A percentile compares a stretch with the other conserved stretches of the same genome.
These are phyloP conservation scores for Paramyrothecium sp. DNA, from an alignment of 2,329 filamentous ascomycete species.

Conservation along the genomic window DNA sequence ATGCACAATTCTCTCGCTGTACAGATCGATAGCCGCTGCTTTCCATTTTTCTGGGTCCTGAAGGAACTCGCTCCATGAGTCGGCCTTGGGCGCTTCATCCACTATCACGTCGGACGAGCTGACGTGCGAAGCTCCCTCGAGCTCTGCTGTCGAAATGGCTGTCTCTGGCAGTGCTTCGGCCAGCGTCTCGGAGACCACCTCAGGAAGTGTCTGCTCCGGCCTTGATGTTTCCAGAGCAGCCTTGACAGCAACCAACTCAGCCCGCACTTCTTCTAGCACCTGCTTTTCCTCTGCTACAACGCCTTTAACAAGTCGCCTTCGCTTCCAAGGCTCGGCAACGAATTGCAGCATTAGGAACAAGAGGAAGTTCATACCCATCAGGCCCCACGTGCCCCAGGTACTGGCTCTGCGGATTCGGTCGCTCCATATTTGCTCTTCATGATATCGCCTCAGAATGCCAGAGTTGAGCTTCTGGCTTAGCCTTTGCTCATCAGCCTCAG, in stretches of 20 bases:
- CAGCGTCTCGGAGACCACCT: background rate
- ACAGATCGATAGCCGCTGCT: conserved; percentile 53
- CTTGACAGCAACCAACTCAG: conserved; percentile 36
- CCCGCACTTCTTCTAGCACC: conserved; percentile 46
- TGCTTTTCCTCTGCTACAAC: conserved; percentile 77
- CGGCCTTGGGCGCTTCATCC: conserved; percentile 5
- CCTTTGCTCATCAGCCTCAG: conserved; percentile 79
- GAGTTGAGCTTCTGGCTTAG: conserved; percentile 73
- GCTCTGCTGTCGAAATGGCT: background rate
- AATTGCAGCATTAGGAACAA: conserved; percentile 85
- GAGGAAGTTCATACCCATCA: conserved; percentile 96
- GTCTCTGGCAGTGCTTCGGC: conserved; percentile 6
- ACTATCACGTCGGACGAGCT: background rate
- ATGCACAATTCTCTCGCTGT: conserved; percentile 62
- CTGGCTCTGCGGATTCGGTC: conserved; percentile 95
- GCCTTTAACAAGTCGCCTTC: conserved; percentile 75
- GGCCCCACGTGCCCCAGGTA: conserved; percentile 96
- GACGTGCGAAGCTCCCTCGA: conserved; percentile 4
- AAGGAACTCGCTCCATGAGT: conserved; percentile 43
- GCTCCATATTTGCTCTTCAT: conserved; percentile 99
- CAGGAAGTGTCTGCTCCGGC: conserved; percentile 1
- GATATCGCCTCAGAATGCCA: conserved; percentile 86
- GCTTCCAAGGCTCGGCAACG: conserved; percentile 89
- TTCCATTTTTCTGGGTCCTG: conserved; percentile 44
- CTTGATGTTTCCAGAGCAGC: conserved; percentile 23